Conservation (phyloP, 1,284 basidiomycete species). For the Heliocybe sulcata region DNA sequence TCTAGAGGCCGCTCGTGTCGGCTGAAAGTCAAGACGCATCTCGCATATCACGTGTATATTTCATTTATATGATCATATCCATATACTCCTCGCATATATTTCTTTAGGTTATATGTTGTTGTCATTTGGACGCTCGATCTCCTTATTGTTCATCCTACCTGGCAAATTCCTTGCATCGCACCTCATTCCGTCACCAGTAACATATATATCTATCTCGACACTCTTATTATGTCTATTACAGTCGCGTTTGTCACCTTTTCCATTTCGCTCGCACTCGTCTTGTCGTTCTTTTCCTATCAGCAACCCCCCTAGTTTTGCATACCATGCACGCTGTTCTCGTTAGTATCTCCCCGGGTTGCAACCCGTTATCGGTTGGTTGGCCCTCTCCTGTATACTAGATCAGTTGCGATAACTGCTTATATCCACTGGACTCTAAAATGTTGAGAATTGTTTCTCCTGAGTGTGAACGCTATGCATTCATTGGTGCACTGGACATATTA, state of each 20-base stretch:
- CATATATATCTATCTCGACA: not conserved
- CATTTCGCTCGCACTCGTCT: not conserved
- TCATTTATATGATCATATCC: not conserved
- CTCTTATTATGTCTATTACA: not conserved
- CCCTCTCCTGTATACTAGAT: too few relatives aligned
- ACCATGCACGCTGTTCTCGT: not conserved
- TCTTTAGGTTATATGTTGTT: slow-evolving; percentile 1
- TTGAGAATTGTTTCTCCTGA: too few relatives aligned
- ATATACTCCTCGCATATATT: not conserved
- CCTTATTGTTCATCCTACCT: too few relatives aligned
- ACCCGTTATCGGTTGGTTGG: too few relatives aligned
- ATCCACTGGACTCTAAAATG: too few relatives aligned
- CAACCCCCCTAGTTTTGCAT: not conserved
- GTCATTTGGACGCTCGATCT: not conserved
- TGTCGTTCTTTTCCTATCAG: not conserved
- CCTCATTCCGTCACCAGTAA: too few relatives aligned
- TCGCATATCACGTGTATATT: slow-evolving; percentile 18
- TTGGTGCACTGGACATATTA: too few relatives aligned
- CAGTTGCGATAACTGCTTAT: too few relatives aligned
- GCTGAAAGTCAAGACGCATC: slow-evolving; percentile 30
- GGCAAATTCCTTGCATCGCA: too few relatives aligned
- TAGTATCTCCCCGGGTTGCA: too few relatives aligned
- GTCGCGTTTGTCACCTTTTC: not conserved
- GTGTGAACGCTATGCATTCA: too few relatives aligned
- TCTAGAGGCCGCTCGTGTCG: slow-evolving; percentile 46